Percentiles rank a stretch among this genome's conserved stretches.
phyloP scores from a whole-genome alignment of 164 flowering plant species.

The Litsea cubeba region DNA sequence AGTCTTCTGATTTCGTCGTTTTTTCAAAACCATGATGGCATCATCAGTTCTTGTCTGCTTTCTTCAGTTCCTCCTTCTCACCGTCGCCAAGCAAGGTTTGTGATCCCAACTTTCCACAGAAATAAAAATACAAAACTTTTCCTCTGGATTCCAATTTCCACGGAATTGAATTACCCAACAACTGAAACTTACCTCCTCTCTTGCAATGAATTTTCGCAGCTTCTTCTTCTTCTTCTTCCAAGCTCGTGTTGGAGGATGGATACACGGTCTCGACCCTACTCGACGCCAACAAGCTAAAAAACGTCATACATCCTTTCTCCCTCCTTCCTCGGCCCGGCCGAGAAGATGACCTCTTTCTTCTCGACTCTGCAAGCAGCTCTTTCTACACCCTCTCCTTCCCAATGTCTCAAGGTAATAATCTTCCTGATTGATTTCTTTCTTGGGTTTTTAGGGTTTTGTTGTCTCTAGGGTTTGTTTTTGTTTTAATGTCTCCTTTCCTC shows the following conservation, averaged over 20 bases:
- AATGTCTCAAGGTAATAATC: constrained; percentile 34
- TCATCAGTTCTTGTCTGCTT: neutral
- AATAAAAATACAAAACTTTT: too few relatives aligned
- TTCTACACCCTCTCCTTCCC: constrained; percentile 51
- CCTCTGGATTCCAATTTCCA: too few relatives aligned
- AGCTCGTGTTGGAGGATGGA: constrained; percentile 50
- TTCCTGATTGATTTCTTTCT: neutral
- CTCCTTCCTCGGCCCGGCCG: constrained; percentile 33
- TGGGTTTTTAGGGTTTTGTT: neutral
- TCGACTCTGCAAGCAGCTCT: constrained; percentile 49
- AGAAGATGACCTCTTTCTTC: constrained; percentile 47
- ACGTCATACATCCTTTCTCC: constrained; percentile 39
- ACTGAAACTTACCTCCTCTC: too few relatives aligned
- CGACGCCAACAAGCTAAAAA: constrained; percentile 50
- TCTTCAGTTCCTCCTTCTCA: constrained; percentile 7
- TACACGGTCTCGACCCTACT: constrained; percentile 59
- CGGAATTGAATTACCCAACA: too few relatives aligned
- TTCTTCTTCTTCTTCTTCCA: constrained; percentile 19
- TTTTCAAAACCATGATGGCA: too few relatives aligned
- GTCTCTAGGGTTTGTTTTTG: neutral
- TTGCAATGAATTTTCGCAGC: neutral
- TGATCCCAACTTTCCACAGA: too few relatives aligned
- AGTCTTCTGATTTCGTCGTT: too few relatives aligned
- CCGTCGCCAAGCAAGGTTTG: neutral
- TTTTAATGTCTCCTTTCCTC: too few relatives aligned